Evolutionary conservation across 768 basidiomycete species (phyloP), one percentile per base, ranked within the genome.

Genomic region (Sarcomyxa edulis): DNA sequence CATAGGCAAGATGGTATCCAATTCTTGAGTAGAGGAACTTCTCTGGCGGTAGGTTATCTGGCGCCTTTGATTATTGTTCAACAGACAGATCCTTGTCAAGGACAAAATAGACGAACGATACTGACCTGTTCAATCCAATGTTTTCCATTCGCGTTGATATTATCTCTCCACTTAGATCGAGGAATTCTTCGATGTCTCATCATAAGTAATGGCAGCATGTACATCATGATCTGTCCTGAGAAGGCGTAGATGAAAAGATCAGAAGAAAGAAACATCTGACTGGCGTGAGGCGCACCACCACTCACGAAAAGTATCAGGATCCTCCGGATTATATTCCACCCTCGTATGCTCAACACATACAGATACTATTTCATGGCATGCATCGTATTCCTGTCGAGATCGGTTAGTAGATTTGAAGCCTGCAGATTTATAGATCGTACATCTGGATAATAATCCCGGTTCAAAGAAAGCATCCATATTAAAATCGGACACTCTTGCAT

Each of bases 151-250:
- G 65, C 47, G 0, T 74, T 81, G 18, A 66, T 59, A 40, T 71
- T 71, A 45, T 86, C 84, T 42, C 71, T 68, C 86, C 86, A 89
- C 46, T 81, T 79, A 9, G 78, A 61, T 14, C 85, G 68, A 2
- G 86, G 83, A 58, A 88, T 83, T 26, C 86, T 77, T 39, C 85
- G 69, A 56, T 88, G 86, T 11, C 85, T 66, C 86, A 88, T 88
- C 86, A 89, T 87, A 48, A 88, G 77, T 9, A 88, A 64, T 0
- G 86, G 86, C 7, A 89, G 62, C 68, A 88, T 81, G 47, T 81
- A 69, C 12, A 79, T 78, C 56, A 89, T 78, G 48, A 84, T 62
- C 52, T 75, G 72, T 15, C 84, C 86, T 88, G 40, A 22, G 27
- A 28, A 35, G 32, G 42, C 24, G 33, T 7, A 40, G 6, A 26